A percentile compares a stretch with the other conserved stretches of the same genome.
Evolutionary conservation across 2,329 filamentous ascomycete genomes (phyloP).

Genomic region (Hyphodiscus sp.): DNA sequence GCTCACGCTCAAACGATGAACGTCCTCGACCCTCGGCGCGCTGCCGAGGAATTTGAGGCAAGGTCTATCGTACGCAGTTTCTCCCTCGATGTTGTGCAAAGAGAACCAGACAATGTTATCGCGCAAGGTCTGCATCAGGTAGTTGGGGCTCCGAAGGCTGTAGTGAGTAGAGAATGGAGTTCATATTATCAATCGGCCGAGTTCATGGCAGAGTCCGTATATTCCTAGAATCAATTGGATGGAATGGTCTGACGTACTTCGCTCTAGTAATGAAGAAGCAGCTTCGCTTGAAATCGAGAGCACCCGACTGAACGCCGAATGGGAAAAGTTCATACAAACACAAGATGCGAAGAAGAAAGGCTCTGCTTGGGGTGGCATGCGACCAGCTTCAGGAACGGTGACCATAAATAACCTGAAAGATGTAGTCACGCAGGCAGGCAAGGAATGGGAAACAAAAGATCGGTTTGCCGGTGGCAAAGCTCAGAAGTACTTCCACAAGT

Average conservation of each 20-base stretch:
- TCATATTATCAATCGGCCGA: neutral
- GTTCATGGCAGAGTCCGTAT: neutral
- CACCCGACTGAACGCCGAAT: slow-evolving; percentile 1
- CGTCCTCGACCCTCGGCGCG: neutral
- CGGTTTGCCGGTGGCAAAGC: slow-evolving; percentile 7
- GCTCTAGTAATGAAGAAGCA: neutral
- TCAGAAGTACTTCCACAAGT: slow-evolving; percentile 20
- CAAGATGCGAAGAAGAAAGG: neutral
- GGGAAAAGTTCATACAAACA: neutral
- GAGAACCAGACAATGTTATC: neutral
- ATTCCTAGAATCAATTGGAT: neutral
- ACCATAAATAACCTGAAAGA: slow-evolving; percentile 1
- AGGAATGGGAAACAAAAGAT: slow-evolving; percentile 1
- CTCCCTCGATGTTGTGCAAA: neutral
- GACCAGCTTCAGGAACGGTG: neutral
- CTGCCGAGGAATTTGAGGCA: neutral
- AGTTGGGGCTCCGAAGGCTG: neutral
- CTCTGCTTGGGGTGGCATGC: neutral
- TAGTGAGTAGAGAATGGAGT: slow-evolving; percentile 4
- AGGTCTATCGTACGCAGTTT: neutral
- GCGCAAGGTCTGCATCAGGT: neutral
- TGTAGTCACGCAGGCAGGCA: neutral
- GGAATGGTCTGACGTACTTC: neutral
- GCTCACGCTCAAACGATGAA: neutral
- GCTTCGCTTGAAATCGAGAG: neutral